Evolutionary conservation across 306 rosid species (phyloP), one percentile per base, ranked within the genome.

Genomic region (Alnus glutinosa): DNA sequence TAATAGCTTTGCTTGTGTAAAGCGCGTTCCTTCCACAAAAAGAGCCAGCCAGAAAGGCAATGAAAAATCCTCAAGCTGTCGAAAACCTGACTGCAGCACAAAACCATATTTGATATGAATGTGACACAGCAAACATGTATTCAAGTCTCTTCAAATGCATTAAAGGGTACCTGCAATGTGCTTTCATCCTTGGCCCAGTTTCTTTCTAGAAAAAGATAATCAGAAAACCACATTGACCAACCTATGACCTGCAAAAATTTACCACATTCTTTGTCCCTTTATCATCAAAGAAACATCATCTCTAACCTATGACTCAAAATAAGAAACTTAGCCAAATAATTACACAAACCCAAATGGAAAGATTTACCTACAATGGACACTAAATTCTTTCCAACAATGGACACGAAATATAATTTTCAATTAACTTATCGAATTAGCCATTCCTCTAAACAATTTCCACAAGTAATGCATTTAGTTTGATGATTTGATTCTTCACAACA

Each of bases 201-300:
- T 87, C 98, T 89, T 84, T 92, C 90, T 51, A 94, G 70, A 87
- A 94, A 94, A 54, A 94, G 74, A 85, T 87, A 94, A 36, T 87
- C 97, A 75, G 90, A 81, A 83, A 92, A 94, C 97, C 97, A 94
- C 98, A 94, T 92, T 66, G 98, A 94, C 98, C 98, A 94, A 79
- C 98, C 98, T 76, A 94, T 76, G 73, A 94, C 83, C 97, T 92
- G 93, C 83, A 76, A 59, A 55, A 30, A 80, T 72, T 39, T 59
- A 71, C 48, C 42, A 12, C 32, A 70, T 42, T 10, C 52, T 18
- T 62, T 49, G 62, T 47, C 23, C n/a, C 4, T 39, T 9, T 51
- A 54, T 78, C 59, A 2, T 15, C n/a, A 64, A 8, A 18, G 4
- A 15, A 9, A 16, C 16, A 18, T 16, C 44, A 66, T 15, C 42